These are phyloP conservation scores for Dimocarpus longan DNA, from an alignment of 345 rosid genomes.

Conservation along the genomic window DNA sequence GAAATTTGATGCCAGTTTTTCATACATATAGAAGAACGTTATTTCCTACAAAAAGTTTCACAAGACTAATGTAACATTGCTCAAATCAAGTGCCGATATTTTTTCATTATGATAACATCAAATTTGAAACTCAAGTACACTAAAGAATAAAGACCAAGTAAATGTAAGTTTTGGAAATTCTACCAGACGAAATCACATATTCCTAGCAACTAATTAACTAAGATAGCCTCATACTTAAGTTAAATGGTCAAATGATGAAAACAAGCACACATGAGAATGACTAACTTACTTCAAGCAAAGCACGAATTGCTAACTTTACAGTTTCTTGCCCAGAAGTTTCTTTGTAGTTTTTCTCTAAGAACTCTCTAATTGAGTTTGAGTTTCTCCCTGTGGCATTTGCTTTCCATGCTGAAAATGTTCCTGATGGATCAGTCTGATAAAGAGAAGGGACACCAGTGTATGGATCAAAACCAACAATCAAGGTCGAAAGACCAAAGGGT, in stretches of 20 bases:
- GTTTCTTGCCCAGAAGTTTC: constrained; percentile 91
- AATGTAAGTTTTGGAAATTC: not conserved
- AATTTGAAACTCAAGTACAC: not conserved
- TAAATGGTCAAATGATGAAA: not conserved
- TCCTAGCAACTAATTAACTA: not conserved
- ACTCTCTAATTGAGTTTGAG: constrained; percentile 86
- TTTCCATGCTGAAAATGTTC: constrained; percentile 98
- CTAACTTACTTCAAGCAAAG: constrained; percentile 80
- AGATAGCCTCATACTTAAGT: not conserved
- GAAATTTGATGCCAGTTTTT: not conserved
- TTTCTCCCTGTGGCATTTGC: constrained; percentile 95
- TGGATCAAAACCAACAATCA: constrained; percentile 82
- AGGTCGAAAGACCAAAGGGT: constrained; percentile 77
- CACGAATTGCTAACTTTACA: constrained; percentile 85
- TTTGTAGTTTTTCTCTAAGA: constrained; percentile 83
- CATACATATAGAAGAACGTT: not conserved
- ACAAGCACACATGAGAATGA: not conserved
- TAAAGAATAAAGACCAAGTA: not conserved
- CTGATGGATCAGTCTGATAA: constrained; percentile 93
- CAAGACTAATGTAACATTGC: not conserved
- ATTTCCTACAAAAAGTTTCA: not conserved
- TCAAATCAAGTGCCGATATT: not conserved
- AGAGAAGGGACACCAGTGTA: constrained; percentile 65
- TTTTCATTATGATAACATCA: not conserved
- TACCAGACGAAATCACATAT: not conserved